A percentile compares a stretch with the other conserved stretches of the same genome.
These are phyloP conservation scores for Oryza punctata DNA, from an alignment of 176 grass and related monocot species.

Conservation along the genomic window DNA sequence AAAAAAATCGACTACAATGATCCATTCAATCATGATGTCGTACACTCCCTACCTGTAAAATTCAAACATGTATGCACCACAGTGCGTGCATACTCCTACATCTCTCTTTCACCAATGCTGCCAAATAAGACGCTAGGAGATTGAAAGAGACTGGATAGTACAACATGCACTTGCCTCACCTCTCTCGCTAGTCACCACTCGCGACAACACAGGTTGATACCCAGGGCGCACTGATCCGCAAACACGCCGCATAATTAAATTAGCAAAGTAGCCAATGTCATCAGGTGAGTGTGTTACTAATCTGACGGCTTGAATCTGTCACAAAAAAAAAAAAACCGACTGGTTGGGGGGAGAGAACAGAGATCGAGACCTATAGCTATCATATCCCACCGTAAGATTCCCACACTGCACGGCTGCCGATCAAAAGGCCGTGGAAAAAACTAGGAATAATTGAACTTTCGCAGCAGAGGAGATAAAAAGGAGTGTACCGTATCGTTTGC, in stretches of 20 bases:
- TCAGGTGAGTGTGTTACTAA: not conserved
- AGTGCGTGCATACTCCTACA: not conserved
- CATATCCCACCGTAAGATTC: not conserved
- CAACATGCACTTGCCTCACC: not conserved
- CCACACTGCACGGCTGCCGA: not conserved
- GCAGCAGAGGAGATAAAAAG: not conserved
- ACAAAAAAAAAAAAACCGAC: not conserved
- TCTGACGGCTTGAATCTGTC: not conserved
- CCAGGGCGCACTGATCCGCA: not conserved
- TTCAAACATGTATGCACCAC: not conserved
- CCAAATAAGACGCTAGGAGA: slow-evolving; percentile 7
- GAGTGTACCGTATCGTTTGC: not conserved
- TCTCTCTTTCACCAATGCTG: not conserved
- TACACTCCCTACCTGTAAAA: not conserved
- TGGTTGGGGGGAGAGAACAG: not conserved
- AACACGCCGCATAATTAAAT: not conserved
- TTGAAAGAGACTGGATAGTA: slow-evolving; percentile 18
- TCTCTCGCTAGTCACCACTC: not conserved
- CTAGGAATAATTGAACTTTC: not conserved
- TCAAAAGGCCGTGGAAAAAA: not conserved
- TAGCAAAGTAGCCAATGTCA: not conserved
- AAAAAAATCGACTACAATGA: no score
- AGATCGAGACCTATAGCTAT: not conserved
- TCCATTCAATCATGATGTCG: not conserved
- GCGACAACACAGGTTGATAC: not conserved